Evolutionary conservation across 2,329 filamentous ascomycete genomes (phyloP).

Genomic region (Penicillium sp.): DNA sequence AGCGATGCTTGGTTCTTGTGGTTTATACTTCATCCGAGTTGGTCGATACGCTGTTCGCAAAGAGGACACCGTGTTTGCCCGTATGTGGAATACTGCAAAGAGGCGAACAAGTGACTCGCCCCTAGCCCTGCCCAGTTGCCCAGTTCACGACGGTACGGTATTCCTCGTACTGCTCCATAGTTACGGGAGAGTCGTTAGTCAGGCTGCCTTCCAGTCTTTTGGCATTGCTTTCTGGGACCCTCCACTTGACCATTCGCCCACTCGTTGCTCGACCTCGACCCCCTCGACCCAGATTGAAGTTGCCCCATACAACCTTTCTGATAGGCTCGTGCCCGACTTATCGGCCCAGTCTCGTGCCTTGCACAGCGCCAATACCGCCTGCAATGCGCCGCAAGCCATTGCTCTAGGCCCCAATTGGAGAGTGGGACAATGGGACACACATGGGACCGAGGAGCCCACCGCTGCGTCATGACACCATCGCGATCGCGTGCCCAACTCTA

Average conservation of each 20-base stretch:
- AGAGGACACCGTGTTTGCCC: slow-evolving; percentile 25
- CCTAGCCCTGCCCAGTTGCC: not conserved
- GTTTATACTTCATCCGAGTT: not conserved
- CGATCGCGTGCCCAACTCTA: slow-evolving; percentile 1
- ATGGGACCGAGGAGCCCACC: slow-evolving; percentile 9
- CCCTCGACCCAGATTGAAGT: slow-evolving; percentile 13
- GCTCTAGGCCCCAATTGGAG: not conserved
- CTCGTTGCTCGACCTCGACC: not conserved
- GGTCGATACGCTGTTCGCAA: not conserved
- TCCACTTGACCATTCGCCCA: not conserved
- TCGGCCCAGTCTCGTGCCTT: slow-evolving; percentile 15
- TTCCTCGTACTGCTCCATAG: not conserved
- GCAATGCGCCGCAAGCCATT: not conserved
- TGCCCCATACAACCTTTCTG: slow-evolving; percentile 10
- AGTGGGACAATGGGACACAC: slow-evolving; percentile 9
- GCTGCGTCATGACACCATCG: slow-evolving; percentile 7
- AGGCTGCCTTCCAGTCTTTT: not conserved
- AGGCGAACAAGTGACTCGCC: slow-evolving; percentile 18
- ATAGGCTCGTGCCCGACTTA: slow-evolving; percentile 15
- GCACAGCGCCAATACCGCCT: not conserved
- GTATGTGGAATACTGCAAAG: slow-evolving; percentile 20
- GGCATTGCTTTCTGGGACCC: not conserved
- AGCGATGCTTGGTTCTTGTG: too few relatives aligned
- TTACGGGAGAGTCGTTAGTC: not conserved
- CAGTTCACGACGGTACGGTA: not conserved